Base-by-base conservation (phyloP, 2,329 filamentous ascomycete species). In the Cladosporium oxysporum region DNA sequence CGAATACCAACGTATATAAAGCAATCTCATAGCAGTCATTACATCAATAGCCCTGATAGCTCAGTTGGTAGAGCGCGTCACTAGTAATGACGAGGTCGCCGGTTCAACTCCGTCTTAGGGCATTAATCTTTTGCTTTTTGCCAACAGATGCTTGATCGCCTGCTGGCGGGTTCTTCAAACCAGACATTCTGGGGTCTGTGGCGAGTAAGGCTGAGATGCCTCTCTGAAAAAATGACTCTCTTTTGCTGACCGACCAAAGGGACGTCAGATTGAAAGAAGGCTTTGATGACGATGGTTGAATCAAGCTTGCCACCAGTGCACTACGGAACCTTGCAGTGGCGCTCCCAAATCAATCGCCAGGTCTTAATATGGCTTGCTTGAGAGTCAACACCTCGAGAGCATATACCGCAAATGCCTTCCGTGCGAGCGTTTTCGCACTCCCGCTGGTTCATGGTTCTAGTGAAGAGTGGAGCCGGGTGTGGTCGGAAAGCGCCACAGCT, bases 31-130 rank as follows among this genome's bases (percentile, higher is more conserved):
- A 3, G 3, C 23, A 26, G 23, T 26, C 23, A 26, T 26, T 26
- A 26, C 26, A 53, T 26, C 49, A 28, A 18, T 21, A 55, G 53
- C 60, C 60, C 60, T 62, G 60, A 62, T 62, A 55, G 60, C 60
- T 62, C 60, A 62, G 60, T 62, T 62, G 60, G 60, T 62, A 62
- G 60, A 62, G 60, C 60, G 60, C 60, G 60, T 62, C 60, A 62
- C 60, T 62, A 62, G 60, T 62, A 62, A 62, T 62, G 60, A 62
- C 60, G 60, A 62, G 60, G 60, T 62, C 60, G 60, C 60, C 60
- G 60, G 60, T 62, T 62, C 60, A 41, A 62, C 60, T 64, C 62
- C 62, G 62, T 64, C 62, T 64, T 58, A 57, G 62, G 53, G 52
- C 52, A 64, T 16, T 12, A 35, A 21, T 57, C 37, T 57, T 64